Evolutionary conservation across 73 alveolate genomes (phyloP), one percentile per base, ranked within the genome.

Genomic region (Strombidium stylifer): DNA sequence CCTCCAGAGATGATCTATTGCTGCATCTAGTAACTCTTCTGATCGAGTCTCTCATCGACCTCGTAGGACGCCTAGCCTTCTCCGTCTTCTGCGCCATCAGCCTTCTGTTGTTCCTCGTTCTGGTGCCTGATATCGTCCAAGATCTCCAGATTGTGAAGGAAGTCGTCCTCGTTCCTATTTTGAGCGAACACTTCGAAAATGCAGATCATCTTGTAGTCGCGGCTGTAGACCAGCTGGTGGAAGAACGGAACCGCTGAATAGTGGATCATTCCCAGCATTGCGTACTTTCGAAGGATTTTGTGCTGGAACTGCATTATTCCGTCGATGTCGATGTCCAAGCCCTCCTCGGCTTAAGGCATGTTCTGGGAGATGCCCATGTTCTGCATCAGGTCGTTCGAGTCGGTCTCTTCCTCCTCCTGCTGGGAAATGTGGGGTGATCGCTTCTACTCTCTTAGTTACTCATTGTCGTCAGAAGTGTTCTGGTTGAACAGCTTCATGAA

Each of bases 281-380:
- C 16, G 40, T 56, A 73, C 44, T 65, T 73, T 15, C 72, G 39
- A 10, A 73, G 34, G 16, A 73, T 73, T 34, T 69, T 61, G 31
- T 73, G 86, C 55, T 73, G 86, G 25, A 47, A 65, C 65, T 73
- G 66, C 16, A 73, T 73, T 19, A 73, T 62, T n/a, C 73, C 26
- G n/a, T 32, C 30, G 27, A 45, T 48, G 24, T 59, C 59, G 1
- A 32, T 48, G 27, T 59, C 32, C 31, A 12, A 15, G 8, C 48
- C 67, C 14, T 36, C 44, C 53, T 12, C 26, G 3, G 8, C 2
- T 12, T 6, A 16, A 21, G 20, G 31, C 8, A 20, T 11, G 23
- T n/a, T n/a, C n/a, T n/a, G n/a, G n/a, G n/a, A n/a, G n/a, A n/a
- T n/a, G n/a, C n/a, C n/a, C n/a, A n/a, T n/a, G n/a, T n/a, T n/a